Evolutionary conservation across 2,329 filamentous ascomycete genomes (phyloP).

Genomic region (Ophiosphaerella herpotricha): DNA sequence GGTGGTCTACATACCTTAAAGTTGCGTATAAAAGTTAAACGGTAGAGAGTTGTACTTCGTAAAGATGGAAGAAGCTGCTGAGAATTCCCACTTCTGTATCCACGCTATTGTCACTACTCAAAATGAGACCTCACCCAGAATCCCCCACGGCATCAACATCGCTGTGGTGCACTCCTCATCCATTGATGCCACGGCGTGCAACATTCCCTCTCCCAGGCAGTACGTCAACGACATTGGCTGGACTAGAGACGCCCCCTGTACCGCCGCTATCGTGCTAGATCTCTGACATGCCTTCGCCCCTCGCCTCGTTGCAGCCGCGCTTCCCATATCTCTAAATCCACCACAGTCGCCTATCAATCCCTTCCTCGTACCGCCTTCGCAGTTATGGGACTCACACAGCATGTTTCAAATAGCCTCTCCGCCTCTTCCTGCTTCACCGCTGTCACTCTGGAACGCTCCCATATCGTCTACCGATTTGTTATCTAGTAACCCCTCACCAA

Average conservation of each 20-base stretch:
- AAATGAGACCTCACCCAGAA: constrained; percentile 5
- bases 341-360: constrained; percentile 16
- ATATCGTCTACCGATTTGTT: constrained; percentile 4
- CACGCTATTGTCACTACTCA: neutral
- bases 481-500: neutral
- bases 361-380: constrained; percentile 16
- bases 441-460: constrained; percentile 22
- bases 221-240: neutral
- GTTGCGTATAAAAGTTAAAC: too few species aligned
- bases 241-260: constrained; percentile 6
- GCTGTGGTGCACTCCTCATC: constrained; percentile 14
- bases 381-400: neutral
- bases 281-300: constrained; percentile 17
- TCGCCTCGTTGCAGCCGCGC: too few species aligned
- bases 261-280: constrained; percentile 23
- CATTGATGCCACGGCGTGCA: constrained; percentile 18
- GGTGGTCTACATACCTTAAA: too few species aligned
- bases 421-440: constrained; percentile 18
- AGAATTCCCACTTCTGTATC: too few species aligned
- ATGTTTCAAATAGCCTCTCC: constrained; percentile 11
- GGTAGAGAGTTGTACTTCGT: too few species aligned
- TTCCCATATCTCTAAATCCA: constrained; percentile 7
- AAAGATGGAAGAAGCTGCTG: too few species aligned
- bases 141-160: constrained; percentile 16
- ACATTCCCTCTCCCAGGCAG: constrained; percentile 8